Evolutionary conservation across 129 eudicot genomes (phyloP).

Genomic region (Helichrysum umbraculigerum): DNA sequence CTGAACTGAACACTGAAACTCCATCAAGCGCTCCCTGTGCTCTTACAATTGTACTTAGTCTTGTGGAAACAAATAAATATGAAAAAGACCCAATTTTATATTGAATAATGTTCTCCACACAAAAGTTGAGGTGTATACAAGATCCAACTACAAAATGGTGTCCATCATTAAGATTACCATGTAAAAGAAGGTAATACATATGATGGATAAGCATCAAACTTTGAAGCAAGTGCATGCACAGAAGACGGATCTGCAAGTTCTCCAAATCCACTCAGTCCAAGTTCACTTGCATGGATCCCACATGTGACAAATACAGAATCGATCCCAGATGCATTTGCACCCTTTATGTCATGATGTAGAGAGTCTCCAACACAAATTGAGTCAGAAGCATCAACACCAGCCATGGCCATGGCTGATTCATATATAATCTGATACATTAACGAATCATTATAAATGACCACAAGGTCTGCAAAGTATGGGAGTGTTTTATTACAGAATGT

Average conservation of each 20-base stretch:
- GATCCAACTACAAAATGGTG: no score
- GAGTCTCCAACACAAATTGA: constrained; percentile 93
- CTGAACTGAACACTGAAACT: no score
- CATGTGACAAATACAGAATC: constrained; percentile 69
- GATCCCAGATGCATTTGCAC: constrained; percentile 88
- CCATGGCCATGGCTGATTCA: constrained; percentile 73
- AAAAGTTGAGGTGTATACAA: no score
- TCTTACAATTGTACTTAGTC: no score
- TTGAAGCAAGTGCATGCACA: constrained; percentile 54
- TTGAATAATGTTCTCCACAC: no score
- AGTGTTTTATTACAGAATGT: no score
- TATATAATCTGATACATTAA: constrained; percentile 51
- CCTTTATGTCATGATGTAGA: constrained; percentile 93
- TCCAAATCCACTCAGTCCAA: constrained; percentile 68
- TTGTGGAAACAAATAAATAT: no score
- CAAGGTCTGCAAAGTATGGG: no score
- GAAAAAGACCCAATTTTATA: no score
- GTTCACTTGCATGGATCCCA: constrained; percentile 87
- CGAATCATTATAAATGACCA: no score
- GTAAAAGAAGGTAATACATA: constrained; percentile 71
- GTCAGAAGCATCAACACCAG: constrained; percentile 61
- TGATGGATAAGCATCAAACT: constrained; percentile 71
- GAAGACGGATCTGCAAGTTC: constrained; percentile 55
- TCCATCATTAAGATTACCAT: constrained; percentile 44
- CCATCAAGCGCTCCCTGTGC: no score